Conservation (phyloP, 495 filamentous ascomycete species). For the Tuber brumale region DNA sequence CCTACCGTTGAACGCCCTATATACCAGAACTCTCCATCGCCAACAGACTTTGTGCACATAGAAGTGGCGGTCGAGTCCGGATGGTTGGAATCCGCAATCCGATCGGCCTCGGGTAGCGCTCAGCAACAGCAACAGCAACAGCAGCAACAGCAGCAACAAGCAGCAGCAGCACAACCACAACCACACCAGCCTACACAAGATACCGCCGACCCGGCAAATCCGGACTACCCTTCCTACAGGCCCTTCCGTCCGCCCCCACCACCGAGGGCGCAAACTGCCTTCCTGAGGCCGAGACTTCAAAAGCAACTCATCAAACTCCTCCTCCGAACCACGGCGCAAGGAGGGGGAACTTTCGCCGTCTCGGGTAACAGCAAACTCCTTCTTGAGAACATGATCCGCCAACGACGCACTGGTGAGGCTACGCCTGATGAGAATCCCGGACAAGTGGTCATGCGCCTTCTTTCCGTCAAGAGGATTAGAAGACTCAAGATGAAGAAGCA, state of each 20-base stretch:
- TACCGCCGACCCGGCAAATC: conserved; percentile 24
- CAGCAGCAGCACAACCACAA: conserved; percentile 42
- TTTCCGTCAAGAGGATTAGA: conserved; percentile 81
- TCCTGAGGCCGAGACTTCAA: conserved; percentile 38
- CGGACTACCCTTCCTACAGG: conserved; percentile 52
- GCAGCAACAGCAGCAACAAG: conserved; percentile 44
- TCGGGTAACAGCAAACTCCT: conserved; percentile 54
- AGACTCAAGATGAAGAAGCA: conserved; percentile 99
- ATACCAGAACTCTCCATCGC: conserved; percentile 69
- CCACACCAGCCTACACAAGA: conserved; percentile 32
- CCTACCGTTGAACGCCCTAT: conserved; percentile 48
- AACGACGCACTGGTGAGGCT: conserved; percentile 16
- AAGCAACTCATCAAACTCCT: conserved; percentile 37
- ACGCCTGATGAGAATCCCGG: conserved; percentile 15
- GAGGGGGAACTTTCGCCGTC: conserved; percentile 58
- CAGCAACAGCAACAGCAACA: conserved; percentile 28
- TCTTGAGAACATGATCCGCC: conserved; percentile 22
- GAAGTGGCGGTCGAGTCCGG: conserved; percentile 21
- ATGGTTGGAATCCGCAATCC: conserved; percentile 57
- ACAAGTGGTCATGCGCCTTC: conserved; percentile 52
- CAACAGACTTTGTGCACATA: conserved; percentile 42
- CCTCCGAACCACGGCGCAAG: conserved; percentile 39
- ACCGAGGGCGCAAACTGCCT: conserved; percentile 55
- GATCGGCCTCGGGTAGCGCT: conserved; percentile 42
- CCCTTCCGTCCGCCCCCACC: conserved; percentile 75